Conservation (phyloP, 352 stramenopile genomes). For the Phytophthora pseudosyringae region DNA sequence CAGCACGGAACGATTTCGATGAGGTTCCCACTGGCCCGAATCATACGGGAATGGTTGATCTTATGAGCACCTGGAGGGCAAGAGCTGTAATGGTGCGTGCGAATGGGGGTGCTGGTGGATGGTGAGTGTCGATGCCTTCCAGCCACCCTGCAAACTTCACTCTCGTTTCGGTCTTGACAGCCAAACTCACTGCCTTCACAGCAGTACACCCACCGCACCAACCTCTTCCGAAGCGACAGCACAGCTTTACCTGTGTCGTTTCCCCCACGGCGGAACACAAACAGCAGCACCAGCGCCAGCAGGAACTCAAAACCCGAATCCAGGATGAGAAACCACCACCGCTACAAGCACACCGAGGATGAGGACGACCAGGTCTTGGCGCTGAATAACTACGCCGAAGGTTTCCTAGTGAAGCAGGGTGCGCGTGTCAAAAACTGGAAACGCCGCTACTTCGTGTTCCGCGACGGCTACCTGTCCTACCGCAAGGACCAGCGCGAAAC, state of each 20-base stretch:
- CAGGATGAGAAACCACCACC: slow-evolving; percentile 29
- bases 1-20: slow-evolving; percentile 1
- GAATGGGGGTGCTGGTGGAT: slow-evolving; percentile 11
- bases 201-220: slow-evolving; percentile 15
- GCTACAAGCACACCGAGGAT: slow-evolving; percentile 23
- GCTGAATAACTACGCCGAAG: slow-evolving; percentile 71
- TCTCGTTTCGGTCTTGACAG: slow-evolving; percentile 26
- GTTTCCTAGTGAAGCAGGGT: slow-evolving; percentile 72
- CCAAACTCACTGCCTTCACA: slow-evolving; percentile 24
- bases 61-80: slow-evolving; percentile 18
- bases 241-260: neutral
- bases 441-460: slow-evolving; percentile 82
- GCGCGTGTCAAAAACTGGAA: slow-evolving; percentile 81
- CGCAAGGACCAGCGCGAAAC: slow-evolving; percentile 64
- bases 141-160: slow-evolving; percentile 2
- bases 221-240: neutral
- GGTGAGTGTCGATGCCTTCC: slow-evolving; percentile 16
- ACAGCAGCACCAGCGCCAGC: slow-evolving; percentile 3
- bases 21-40: slow-evolving; percentile 21
- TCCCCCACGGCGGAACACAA: neutral
- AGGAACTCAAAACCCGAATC: slow-evolving; percentile 1
- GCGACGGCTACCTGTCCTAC: slow-evolving; percentile 65
- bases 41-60: slow-evolving; percentile 23
- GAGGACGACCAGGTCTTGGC: slow-evolving; percentile 49
- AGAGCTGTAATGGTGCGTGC: slow-evolving; percentile 19